Base-by-base conservation (phyloP, 345 rosid species). In the Eutrema heterophyllum region DNA sequence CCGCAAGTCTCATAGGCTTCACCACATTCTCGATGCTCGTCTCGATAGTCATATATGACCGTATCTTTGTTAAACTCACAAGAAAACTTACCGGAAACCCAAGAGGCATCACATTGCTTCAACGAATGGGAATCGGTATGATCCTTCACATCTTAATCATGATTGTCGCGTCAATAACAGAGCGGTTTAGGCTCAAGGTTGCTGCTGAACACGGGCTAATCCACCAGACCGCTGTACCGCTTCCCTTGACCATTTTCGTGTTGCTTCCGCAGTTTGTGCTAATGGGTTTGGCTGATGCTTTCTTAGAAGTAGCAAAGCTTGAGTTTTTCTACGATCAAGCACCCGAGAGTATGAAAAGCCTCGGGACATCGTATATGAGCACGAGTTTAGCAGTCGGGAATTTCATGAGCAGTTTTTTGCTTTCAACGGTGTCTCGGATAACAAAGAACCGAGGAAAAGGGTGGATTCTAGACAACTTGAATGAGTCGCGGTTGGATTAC, bases 291-390 rank as follows among this genome's bases (percentile, higher is more conserved):
- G 98, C 96, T 6, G 97, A 90, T 76, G 81, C 93, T 0, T 93
- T 87, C 64, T 50, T 90, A 7, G 97, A 85, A 72, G 95, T 89
- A 5, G 86, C 93, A 8, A 89, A 89, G 86, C 74, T 91, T 7
- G 96, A 89, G 70, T 88, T 89, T 83, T 95, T 92, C 83, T 95
- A 89, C 27, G 99, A 94, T 64, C 97, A 94, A 65, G 96, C 97
- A 9, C 97, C 97, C 0, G 97, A 89, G 48, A 78, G 88, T 76
- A 92, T 88, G 98, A 94, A 91, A 83, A 94, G 97, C 71, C 88
- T 89, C 1, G 98, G 97, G 4, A 91, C 97, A 63, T 89, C 93
- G 1, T 92, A 88, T 45, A 24, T 84, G 18, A 80, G 76, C 21
- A 81, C 87, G 1, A 80, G 82, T 62, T 68, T 85, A 7, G 96